Conservation (phyloP, 176 grass and related monocot species). For the Lolium perenne region DNA sequence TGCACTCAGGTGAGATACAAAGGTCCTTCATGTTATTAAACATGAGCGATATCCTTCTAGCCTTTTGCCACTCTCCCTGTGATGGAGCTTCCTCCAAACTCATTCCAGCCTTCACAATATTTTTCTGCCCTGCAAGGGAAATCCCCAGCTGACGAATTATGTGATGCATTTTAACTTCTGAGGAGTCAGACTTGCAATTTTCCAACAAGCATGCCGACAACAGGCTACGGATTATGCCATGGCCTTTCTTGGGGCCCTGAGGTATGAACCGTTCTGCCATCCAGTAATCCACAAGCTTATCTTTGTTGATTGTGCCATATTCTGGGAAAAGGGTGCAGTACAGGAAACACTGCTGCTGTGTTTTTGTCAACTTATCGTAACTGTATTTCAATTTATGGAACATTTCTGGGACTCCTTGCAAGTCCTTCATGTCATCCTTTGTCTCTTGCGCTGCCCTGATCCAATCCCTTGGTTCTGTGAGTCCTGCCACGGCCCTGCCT, state of each 20-base stretch:
- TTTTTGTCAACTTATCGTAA: constrained; percentile 47
- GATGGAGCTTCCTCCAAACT: constrained; percentile 46
- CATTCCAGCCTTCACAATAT: constrained; percentile 47
- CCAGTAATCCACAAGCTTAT: constrained; percentile 67
- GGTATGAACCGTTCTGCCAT: constrained; percentile 55
- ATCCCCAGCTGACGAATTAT: constrained; percentile 53
- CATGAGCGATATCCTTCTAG: constrained; percentile 64
- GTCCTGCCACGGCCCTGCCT: constrained; percentile 47
- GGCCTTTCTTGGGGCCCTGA: constrained; percentile 34
- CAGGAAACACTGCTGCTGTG: constrained; percentile 50
- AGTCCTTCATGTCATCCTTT: constrained; percentile 3
- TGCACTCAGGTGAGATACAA: constrained; percentile 35
- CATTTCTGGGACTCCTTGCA: constrained; percentile 52
- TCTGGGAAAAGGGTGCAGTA: constrained; percentile 68
- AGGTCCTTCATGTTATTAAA: constrained; percentile 54
- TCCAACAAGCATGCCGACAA: constrained; percentile 55
- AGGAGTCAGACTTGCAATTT: constrained; percentile 27
- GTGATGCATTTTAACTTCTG: constrained; percentile 63
- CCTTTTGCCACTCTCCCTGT: constrained; percentile 33
- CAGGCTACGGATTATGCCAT: constrained; percentile 45
- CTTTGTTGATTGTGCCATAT: constrained; percentile 56
- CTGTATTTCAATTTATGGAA: constrained; percentile 53
- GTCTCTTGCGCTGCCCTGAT: constrained; percentile 24
- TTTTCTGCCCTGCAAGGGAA: constrained; percentile 24
- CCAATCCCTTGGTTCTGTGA: constrained; percentile 46